A percentile compares a stretch with the other conserved stretches of the same genome.
phyloP scores from a whole-genome alignment of 2,329 filamentous ascomycete species.

The Colletotrichum tamarilloi region DNA sequence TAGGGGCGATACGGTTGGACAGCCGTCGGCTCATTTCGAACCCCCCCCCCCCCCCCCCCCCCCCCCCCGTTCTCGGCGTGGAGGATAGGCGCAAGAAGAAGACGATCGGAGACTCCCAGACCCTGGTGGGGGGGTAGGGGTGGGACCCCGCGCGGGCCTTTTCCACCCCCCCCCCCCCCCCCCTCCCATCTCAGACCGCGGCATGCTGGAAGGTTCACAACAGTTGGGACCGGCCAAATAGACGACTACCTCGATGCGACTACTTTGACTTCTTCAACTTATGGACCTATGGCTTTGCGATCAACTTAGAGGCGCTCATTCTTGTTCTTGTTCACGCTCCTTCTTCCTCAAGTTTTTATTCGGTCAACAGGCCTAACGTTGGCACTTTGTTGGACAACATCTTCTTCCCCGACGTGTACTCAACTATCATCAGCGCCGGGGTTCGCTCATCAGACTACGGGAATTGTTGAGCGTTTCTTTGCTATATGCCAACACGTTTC shows the following conservation, averaged over 20 bases:
- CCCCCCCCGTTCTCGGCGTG: too few relatives aligned
- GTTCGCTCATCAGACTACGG: not conserved
- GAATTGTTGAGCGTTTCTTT: slow-evolving; percentile 14
- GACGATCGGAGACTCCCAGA: too few relatives aligned
- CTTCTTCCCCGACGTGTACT: not conserved
- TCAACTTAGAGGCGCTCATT: not conserved
- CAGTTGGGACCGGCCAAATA: slow-evolving; percentile 18
- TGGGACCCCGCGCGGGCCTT: too few relatives aligned
- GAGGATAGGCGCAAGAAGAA: too few relatives aligned
- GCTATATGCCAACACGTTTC: not conserved
- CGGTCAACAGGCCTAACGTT: not conserved
- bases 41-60: not conserved
- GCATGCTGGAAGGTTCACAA: slow-evolving; percentile 15
- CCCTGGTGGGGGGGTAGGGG: too few relatives aligned
- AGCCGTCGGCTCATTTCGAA: not conserved
- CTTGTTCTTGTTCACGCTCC: not conserved
- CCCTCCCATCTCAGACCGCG: not conserved
- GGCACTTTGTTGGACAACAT: not conserved
- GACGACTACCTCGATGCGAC: not conserved
- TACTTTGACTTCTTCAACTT: not conserved
- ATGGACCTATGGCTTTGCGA: not conserved
- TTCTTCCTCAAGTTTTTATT: not conserved
- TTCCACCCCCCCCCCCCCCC: slow-evolving; percentile 1
- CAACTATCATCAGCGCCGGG: not conserved
- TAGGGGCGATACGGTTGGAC: not conserved